These are phyloP conservation scores for Acmispon strigosus DNA, from an alignment of 306 rosid species.

Conservation along the genomic window DNA sequence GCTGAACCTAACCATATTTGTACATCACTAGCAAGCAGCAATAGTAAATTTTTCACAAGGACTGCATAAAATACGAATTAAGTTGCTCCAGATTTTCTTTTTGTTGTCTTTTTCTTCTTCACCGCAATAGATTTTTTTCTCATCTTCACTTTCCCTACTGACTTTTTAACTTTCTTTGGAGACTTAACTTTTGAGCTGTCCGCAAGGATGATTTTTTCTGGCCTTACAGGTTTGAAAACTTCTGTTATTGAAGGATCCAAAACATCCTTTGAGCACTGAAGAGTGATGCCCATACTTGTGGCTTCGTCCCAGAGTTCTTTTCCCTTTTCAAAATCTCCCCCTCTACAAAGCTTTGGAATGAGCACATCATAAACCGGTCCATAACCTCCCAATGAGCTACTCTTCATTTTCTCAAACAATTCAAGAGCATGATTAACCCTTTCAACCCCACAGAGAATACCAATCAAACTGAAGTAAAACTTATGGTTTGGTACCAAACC, in stretches of 20 bases:
- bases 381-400: conserved; percentile 56
- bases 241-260: conserved; percentile 71
- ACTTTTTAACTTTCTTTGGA: conserved; percentile 21
- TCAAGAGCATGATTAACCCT: conserved; percentile 68
- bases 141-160: conserved; percentile 25
- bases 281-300: conserved; percentile 45
- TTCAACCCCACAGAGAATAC: conserved; percentile 72
- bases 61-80: conserved; percentile 3
- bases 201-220: conserved; percentile 27
- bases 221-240: conserved; percentile 56
- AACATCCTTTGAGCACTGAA: conserved; percentile 50
- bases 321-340: conserved; percentile 71
- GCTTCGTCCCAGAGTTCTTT: conserved; percentile 83
- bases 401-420: conserved; percentile 69
- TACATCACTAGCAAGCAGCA: background rate
- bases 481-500: conserved; percentile 55
- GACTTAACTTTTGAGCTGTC: conserved; percentile 28
- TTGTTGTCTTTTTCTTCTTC: conserved; percentile 19
- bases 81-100: conserved; percentile 4
- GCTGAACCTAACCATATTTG: background rate
- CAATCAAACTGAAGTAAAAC: conserved; percentile 78
- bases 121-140: conserved; percentile 10
- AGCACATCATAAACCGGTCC: conserved; percentile 84
- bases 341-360: conserved; percentile 68
- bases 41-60: background rate